These are phyloP conservation scores for Peronospora belbahrii DNA, from an alignment of 352 stramenopile genomes.

Conservation along the genomic window DNA sequence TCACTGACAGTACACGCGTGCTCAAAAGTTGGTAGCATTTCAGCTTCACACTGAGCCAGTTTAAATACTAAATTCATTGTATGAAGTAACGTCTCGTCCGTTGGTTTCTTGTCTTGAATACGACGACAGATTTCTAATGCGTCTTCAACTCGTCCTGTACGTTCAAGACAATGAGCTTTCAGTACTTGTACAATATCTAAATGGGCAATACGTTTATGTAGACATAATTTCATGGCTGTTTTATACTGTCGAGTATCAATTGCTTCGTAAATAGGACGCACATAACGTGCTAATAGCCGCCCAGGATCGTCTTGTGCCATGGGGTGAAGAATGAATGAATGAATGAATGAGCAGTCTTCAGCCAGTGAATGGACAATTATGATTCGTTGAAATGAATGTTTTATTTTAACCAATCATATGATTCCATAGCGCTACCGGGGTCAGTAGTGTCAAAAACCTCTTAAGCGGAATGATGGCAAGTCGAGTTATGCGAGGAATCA, in stretches of 20 bases:
- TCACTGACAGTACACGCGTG: constrained; percentile 41
- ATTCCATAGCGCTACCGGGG: not conserved
- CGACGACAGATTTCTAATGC: constrained; percentile 63
- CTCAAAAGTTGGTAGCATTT: constrained; percentile 78
- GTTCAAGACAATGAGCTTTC: constrained; percentile 79
- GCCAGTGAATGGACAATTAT: not conserved
- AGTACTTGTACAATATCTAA: constrained; percentile 80
- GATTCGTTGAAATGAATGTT: constrained; percentile 9
- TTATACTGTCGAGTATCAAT: constrained; percentile 82
- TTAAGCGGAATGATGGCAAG: constrained; percentile 36
- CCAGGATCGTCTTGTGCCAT: constrained; percentile 48
- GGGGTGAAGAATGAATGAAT: too few relatives aligned
- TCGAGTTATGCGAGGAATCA: constrained; percentile 17
- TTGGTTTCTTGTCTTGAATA: constrained; percentile 56
- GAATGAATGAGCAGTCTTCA: too few relatives aligned
- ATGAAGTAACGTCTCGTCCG: constrained; percentile 76
- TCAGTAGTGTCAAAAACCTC: too few relatives aligned
- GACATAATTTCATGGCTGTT: constrained; percentile 68
- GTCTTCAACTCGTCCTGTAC: constrained; percentile 55
- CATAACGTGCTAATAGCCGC: constrained; percentile 60
- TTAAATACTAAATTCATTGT: constrained; percentile 84
- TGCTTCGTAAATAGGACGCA: constrained; percentile 81
- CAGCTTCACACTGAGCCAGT: constrained; percentile 51
- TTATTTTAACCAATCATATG: constrained; percentile 5
- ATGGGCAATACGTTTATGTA: constrained; percentile 69